Conservation (phyloP, 1,284 basidiomycete genomes). For the Sporisorium exsertum region DNA sequence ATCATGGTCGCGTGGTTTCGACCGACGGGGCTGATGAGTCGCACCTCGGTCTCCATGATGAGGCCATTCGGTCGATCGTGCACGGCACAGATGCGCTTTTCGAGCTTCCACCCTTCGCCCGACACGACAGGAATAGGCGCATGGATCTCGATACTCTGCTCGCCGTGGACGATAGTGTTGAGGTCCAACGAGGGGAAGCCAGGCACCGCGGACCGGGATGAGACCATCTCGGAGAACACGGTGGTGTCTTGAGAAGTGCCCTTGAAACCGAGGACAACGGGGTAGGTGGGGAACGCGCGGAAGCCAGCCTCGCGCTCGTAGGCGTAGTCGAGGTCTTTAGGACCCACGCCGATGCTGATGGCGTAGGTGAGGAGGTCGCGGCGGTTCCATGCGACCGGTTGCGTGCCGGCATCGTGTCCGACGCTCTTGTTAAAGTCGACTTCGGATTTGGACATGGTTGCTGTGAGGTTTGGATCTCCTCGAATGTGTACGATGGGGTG, state of each 20-base stretch:
- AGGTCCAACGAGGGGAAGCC: constrained; percentile 66
- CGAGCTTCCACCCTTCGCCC: constrained; percentile 60
- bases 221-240: constrained; percentile 65
- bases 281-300: constrained; percentile 69
- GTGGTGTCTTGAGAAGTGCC: constrained; percentile 60
- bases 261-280: constrained; percentile 68
- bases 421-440: constrained; percentile 62
- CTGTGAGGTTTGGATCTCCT: constrained; percentile 10
- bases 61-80: constrained; percentile 60
- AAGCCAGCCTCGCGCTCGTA: constrained; percentile 67
- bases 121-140: constrained; percentile 61
- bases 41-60: constrained; percentile 58
- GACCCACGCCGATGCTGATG: constrained; percentile 63
- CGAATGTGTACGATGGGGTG: constrained; percentile 41
- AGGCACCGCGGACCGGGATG: constrained; percentile 33
- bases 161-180: constrained; percentile 70
- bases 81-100: constrained; percentile 55
- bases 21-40: constrained; percentile 55
- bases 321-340: constrained; percentile 66
- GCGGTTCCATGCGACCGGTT: constrained; percentile 69
- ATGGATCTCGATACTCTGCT: constrained; percentile 69
- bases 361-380: constrained; percentile 69
- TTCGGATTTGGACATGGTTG: constrained; percentile 18
- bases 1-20: constrained; percentile 57
- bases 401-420: constrained; percentile 61